Evolutionary conservation across 208 protist species (phyloP).

Genomic region (Trypanosoma caninum): DNA sequence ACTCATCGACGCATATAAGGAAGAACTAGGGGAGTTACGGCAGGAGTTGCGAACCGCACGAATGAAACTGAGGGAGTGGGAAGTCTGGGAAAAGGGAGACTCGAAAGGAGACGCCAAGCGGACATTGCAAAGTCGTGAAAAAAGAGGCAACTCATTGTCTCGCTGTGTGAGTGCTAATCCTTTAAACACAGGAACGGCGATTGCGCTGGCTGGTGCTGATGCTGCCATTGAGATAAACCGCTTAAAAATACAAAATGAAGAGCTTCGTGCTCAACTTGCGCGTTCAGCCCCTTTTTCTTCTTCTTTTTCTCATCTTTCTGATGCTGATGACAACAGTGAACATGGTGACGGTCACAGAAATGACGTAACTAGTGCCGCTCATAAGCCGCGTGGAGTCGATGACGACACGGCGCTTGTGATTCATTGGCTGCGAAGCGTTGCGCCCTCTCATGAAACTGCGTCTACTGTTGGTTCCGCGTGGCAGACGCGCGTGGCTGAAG

Average conservation of each 20-base stretch:
- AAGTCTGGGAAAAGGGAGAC: constrained; percentile 6
- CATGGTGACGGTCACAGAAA: too few relatives aligned
- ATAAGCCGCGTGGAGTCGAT: not conserved
- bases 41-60: not conserved
- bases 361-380: not conserved
- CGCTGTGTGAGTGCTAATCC: not conserved
- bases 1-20: constrained; percentile 63
- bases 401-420: constrained; percentile 20
- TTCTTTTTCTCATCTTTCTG: too few relatives aligned
- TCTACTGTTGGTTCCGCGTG: not conserved
- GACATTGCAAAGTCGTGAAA: not conserved
- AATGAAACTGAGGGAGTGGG: constrained; percentile 18
- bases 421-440: constrained; percentile 21
- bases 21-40: constrained; percentile 28
- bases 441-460: not conserved
- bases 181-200: constrained; percentile 13
- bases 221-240: constrained; percentile 18
- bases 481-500: constrained; percentile 15
- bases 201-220: constrained; percentile 20
- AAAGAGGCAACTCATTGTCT: not conserved
- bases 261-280: constrained; percentile 5
- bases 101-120: not conserved
- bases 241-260: constrained; percentile 7
- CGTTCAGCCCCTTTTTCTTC: too few relatives aligned
- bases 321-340: too few relatives aligned